phyloP scores from a whole-genome alignment of 2,329 filamentous ascomycete genomes.

The Colletotrichum sp. region DNA sequence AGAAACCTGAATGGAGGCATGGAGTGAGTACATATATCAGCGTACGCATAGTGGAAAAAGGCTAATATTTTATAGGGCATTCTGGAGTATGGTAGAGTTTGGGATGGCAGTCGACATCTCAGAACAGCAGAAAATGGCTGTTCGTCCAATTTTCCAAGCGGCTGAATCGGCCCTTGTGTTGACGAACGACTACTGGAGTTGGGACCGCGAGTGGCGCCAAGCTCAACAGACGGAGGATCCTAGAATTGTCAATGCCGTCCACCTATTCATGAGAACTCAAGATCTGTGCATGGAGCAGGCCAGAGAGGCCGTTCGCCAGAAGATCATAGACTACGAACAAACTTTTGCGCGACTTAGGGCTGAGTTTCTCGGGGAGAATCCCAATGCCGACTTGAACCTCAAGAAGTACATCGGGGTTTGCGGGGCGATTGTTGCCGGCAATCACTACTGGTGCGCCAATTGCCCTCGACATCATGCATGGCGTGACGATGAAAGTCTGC shows the following conservation, averaged over 20 bases:
- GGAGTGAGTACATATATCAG: background rate
- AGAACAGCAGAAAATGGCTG: background rate
- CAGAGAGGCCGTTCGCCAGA: background rate
- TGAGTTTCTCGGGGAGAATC: background rate
- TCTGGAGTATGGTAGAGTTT: constrained; percentile 9
- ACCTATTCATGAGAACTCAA: background rate
- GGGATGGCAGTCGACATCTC: background rate
- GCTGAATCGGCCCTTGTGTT: background rate
- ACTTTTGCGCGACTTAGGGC: background rate
- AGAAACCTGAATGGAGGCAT: constrained; percentile 6
- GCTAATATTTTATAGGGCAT: background rate
- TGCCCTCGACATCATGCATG: constrained; percentile 1
- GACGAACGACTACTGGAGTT: constrained; percentile 11
- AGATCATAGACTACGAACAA: background rate
- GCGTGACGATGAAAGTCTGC: background rate
- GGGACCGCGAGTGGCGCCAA: constrained; percentile 2
- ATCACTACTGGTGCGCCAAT: constrained; percentile 5
- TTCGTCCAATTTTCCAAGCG: background rate
- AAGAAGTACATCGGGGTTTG: background rate
- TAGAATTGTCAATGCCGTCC: constrained; percentile 1
- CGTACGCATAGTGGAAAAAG: accelerated
- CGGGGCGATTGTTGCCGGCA: background rate
- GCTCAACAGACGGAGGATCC: background rate
- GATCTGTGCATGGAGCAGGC: background rate
- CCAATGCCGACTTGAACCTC: background rate